phyloP scores from a whole-genome alignment of 2,329 filamentous ascomycete species.

The Chaetomium globosum region DNA sequence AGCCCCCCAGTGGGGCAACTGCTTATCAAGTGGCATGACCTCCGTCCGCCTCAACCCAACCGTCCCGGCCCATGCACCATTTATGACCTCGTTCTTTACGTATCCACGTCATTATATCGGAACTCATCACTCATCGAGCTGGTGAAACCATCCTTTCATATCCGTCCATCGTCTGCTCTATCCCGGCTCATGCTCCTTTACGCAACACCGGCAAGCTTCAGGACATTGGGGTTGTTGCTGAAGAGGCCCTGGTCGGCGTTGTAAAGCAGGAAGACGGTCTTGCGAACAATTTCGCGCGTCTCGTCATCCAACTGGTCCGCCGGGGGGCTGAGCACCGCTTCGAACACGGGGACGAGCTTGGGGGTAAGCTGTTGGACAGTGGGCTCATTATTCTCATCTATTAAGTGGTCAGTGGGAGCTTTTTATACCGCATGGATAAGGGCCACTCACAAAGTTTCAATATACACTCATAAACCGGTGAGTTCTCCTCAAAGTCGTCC shows the following conservation, averaged over 20 bases:
- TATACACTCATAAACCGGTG: constrained; percentile 88
- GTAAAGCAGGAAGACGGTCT: constrained; percentile 59
- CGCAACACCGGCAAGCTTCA: constrained; percentile 39
- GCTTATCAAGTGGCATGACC: background rate
- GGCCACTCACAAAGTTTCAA: constrained; percentile 68
- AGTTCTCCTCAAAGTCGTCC: constrained; percentile 96
- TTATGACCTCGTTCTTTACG: constrained; percentile 15
- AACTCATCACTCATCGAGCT: constrained; percentile 34
- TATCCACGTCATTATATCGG: constrained; percentile 29
- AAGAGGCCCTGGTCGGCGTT: constrained; percentile 42
- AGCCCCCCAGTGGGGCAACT: background rate
- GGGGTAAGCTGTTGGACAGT: constrained; percentile 71
- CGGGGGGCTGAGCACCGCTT: constrained; percentile 70
- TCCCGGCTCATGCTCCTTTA: constrained; percentile 19
- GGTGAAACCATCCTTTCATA: constrained; percentile 27
- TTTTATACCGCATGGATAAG: background rate
- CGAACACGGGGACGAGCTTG: constrained; percentile 69
- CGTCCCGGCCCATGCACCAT: constrained; percentile 15
- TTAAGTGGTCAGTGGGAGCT: constrained; percentile 15
- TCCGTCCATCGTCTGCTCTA: constrained; percentile 20
- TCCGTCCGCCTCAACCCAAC: background rate
- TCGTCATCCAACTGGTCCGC: constrained; percentile 75
- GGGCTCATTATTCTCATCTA: constrained; percentile 68
- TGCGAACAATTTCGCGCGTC: constrained; percentile 66
- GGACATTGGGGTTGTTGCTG: constrained; percentile 38